Evolutionary conservation across 2,329 filamentous ascomycete species (phyloP), one percentile per base, ranked within the genome.

Genomic region (Colletotrichum siamense): DNA sequence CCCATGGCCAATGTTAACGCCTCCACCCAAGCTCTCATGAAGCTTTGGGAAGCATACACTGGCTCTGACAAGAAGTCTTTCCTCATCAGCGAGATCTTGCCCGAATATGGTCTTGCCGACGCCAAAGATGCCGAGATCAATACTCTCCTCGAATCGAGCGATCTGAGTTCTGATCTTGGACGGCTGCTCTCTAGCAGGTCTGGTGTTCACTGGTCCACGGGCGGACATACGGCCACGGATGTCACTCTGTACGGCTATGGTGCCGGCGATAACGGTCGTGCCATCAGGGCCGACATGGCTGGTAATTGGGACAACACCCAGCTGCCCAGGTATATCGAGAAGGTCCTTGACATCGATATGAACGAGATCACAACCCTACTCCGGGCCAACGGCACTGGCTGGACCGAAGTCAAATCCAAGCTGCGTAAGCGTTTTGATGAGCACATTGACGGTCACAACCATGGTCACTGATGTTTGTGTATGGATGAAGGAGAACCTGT

Each of bases 231-330:
- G n/a, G 76, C 67, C 2, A 80, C 82, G 57, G 85, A 86, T 73
- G 80, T 85, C 26, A 83, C 81, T 1, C 78, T 86, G 18, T 84
- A 83, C 68, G 85, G 84, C 6, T 84, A 86, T 57, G 78, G 76
- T 15, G 78, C 78, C 36, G 76, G 71, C n/a, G 67, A 74, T 8
- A 77, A 76, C 26, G 70, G 68, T n/a, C 57, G 36, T 7, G 78
- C 72, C 6, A 73, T 78, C 57, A 77, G 76, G 70, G 70, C 71
- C 32, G 70, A 74, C n/a, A 76, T 82, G 34, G 79, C 80, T 16
- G 75, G 70, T 28, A 80, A 79, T 78, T 78, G 78, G 61, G 76
- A 82, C 76, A 82, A 82, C 76, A 82, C 75, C 26, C 78, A 81
- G 73, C 77, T 82, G 16, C 79, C 81, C 18, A 70, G 52, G 26